Evolutionary conservation across 176 grass and related monocot species (phyloP).

Genomic region (Lolium multiflorum): DNA sequence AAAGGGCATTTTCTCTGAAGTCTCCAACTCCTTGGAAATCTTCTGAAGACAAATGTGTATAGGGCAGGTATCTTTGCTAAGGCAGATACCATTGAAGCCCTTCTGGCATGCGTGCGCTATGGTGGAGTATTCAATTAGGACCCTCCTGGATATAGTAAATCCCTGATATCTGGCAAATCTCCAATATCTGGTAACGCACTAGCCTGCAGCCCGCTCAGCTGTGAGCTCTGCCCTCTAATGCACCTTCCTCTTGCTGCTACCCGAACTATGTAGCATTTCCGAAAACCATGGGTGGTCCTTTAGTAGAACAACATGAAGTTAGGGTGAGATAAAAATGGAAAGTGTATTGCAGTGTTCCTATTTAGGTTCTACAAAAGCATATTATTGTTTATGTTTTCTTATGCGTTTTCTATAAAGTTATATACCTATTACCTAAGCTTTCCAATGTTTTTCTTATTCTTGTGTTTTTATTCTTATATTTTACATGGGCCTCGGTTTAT

Average conservation of each 20-base stretch:
- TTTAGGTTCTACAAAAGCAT: conserved; percentile 26
- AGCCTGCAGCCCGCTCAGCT: neutral
- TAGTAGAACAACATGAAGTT: neutral
- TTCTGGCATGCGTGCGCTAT: neutral
- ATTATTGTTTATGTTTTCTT: too few species aligned
- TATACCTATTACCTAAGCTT: neutral
- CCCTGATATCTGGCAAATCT: too few species aligned
- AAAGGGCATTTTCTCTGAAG: neutral
- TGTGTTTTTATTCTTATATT: neutral
- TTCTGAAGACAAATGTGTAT: neutral
- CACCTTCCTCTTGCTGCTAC: neutral
- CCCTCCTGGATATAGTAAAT: too few species aligned
- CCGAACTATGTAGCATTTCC: neutral
- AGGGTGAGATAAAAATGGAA: neutral
- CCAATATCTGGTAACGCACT: too few species aligned
- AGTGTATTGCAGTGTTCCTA: neutral
- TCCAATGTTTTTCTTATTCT: neutral
- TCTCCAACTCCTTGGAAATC: too few species aligned
- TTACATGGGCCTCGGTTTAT: neutral
- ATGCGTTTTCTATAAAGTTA: too few species aligned
- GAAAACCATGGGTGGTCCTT: neutral
- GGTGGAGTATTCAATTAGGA: too few species aligned
- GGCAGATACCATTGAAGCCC: neutral
- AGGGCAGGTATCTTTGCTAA: neutral
- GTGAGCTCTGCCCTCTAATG: neutral